A percentile compares a stretch with the other conserved stretches of the same genome.
phyloP scores from a whole-genome alignment of 2,329 filamentous ascomycete species.

The Curvularia eragrostidis region DNA sequence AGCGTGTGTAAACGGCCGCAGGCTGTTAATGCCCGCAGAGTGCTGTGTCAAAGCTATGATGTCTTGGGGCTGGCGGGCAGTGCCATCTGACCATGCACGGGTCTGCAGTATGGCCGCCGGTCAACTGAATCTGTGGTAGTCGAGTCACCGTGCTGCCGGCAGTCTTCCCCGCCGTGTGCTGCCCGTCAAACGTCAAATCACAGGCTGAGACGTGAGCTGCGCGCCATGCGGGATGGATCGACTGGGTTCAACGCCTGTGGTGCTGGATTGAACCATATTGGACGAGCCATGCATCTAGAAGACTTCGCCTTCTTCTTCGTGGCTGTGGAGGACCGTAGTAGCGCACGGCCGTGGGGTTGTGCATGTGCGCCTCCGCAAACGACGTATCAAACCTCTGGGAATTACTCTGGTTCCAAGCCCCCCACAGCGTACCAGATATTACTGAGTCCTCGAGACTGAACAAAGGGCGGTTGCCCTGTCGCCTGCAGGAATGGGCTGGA shows the following conservation, averaged over 20 bases:
- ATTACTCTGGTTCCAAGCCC: neutral
- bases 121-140: slow-evolving; percentile 22
- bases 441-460: neutral
- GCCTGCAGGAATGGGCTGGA: slow-evolving; percentile 1
- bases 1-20: slow-evolving; percentile 21
- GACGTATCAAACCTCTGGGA: neutral
- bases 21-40: slow-evolving; percentile 12
- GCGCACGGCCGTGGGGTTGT: slow-evolving; percentile 7
- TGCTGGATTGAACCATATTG: slow-evolving; percentile 18
- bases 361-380: neutral
- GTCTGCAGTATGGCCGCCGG: slow-evolving; percentile 22
- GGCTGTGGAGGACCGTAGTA: slow-evolving; percentile 24
- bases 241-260: slow-evolving; percentile 16
- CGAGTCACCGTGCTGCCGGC: slow-evolving; percentile 10
- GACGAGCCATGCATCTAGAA: slow-evolving; percentile 23
- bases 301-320: slow-evolving; percentile 22
- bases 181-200: slow-evolving; percentile 22
- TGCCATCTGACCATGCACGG: slow-evolving; percentile 27
- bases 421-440: neutral
- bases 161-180: slow-evolving; percentile 15
- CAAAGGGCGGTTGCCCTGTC: slow-evolving; percentile 7
- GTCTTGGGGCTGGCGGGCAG: slow-evolving; percentile 20
- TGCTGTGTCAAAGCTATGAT: slow-evolving; percentile 18
- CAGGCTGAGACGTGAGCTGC: slow-evolving; percentile 10
- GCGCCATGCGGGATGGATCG: slow-evolving; percentile 17